Conservation (phyloP, 192 early-diverging fungal genomes). For the Geranomyces michiganensis region DNA sequence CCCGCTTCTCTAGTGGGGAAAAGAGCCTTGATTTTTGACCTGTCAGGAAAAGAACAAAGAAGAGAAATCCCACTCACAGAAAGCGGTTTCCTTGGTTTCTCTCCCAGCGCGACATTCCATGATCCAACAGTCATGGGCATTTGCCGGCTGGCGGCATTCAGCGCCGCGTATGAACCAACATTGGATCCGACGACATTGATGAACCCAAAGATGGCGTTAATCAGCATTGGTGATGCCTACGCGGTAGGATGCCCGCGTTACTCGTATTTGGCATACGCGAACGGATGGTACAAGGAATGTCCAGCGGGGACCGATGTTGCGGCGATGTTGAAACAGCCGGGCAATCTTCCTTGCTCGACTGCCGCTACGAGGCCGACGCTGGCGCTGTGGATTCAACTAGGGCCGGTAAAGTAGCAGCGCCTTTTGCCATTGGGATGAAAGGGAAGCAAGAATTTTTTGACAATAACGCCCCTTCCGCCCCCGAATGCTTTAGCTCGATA, state of each 20-base stretch:
- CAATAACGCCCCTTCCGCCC: no score
- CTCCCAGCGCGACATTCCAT: not conserved
- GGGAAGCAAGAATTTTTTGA: no score
- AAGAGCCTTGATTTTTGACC: not conserved
- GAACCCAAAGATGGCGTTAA: slow-evolving; percentile 1
- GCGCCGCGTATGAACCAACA: not conserved
- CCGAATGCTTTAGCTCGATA: no score
- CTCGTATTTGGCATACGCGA: slow-evolving; percentile 2
- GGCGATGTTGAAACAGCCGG: slow-evolving; percentile 9
- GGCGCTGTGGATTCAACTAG: slow-evolving; percentile 17
- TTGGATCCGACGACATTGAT: not conserved
- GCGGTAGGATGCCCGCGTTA: slow-evolving; percentile 16
- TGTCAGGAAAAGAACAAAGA: not conserved
- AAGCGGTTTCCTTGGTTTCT: not conserved
- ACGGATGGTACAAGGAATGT: slow-evolving; percentile 17
- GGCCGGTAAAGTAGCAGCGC: slow-evolving; percentile 10
- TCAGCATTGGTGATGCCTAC: slow-evolving; percentile 11
- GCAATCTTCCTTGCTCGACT: slow-evolving; percentile 10
- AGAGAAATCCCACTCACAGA: no score
- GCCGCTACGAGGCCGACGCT: slow-evolving; percentile 7
- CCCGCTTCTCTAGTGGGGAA: no score
- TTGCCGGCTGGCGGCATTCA: not conserved
- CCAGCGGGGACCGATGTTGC: slow-evolving; percentile 16
- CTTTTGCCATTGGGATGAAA: no score
- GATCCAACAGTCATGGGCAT: slow-evolving; percentile 1